Conservation (phyloP, 768 basidiomycete genomes). For the Lactarius sp. region DNA sequence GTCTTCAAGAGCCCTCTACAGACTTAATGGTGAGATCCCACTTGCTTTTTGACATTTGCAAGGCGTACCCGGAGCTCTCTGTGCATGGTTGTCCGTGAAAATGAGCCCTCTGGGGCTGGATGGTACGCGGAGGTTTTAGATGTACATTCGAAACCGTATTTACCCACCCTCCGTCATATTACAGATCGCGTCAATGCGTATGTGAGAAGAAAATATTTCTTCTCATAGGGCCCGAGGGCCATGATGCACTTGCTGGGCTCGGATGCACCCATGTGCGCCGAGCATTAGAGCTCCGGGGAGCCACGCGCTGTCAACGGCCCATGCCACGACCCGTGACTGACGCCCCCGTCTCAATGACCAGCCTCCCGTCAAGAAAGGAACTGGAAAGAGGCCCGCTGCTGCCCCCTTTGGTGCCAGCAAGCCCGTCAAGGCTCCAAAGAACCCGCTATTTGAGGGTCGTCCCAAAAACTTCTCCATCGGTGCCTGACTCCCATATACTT, state of each 20-base stretch:
- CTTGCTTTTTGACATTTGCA: conserved; percentile 2
- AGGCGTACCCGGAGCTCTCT: conserved; percentile 8
- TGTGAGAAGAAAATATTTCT: conserved; percentile 3
- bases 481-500: conserved; percentile 35
- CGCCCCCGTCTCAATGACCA: conserved; percentile 88
- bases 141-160: conserved; percentile 10
- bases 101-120: conserved; percentile 26
- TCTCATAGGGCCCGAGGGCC: conserved; percentile 37
- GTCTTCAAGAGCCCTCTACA: conserved; percentile 2
- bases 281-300: conserved; percentile 50
- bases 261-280: conserved; percentile 24
- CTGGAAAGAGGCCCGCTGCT: conserved; percentile 80
- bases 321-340: conserved; percentile 31
- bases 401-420: conserved; percentile 81
- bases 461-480: conserved; percentile 96
- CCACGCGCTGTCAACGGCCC: conserved; percentile 33
- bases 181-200: conserved; percentile 5
- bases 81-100: neutral
- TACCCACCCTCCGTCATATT: neutral
- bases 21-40: conserved; percentile 9
- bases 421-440: conserved; percentile 72
- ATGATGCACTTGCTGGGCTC: conserved; percentile 46
- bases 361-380: conserved; percentile 68
- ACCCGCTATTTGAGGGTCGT: conserved; percentile 89
- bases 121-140: conserved; percentile 29